Evolutionary conservation across 805 yeast genomes (phyloP), one percentile per base, ranked within the genome.

Genomic region (Barnettozyma populi): DNA sequence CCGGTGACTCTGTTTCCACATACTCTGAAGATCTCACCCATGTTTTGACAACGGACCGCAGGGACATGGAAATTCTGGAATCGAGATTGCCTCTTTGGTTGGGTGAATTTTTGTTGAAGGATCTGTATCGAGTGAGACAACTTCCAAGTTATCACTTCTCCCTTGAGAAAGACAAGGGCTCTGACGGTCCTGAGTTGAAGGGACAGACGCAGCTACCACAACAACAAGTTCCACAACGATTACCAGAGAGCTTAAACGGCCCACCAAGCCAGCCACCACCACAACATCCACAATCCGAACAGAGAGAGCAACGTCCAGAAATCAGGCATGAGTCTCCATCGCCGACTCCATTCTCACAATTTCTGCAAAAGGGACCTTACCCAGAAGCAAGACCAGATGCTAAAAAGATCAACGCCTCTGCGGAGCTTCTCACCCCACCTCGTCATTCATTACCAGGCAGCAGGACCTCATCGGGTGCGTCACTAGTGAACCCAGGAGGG

Each of bases 11-110:
- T 19, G 21, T 20, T 24, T 78, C 70, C 36, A 52, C 73, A 23
- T 74, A 66, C 56, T 65, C 71, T 27, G 76, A 74, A 53, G 44
- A 43, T 21, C 18, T 46, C 4, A 37, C 40, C 13, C 31, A 42
- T 19, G 19, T 46, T n/a, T 19, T 43, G 24, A 36, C 41, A 24
- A 18, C 14, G 5, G 19, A 31, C 11, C 18, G 31, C 14, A 18
- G 16, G 11, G 35, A 36, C 11, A 16, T 21, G 18, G 34, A 16
- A 13, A 31, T 23, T 10, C 60, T 84, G 16, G 82, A 78, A 49
- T 52, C 60, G 11, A 62, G 68, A 9, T 56, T 82, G 11, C 90
- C 94, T 1, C 72, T 69, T 19, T 85, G 92, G 92, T 69, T 79
- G 8, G 80, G 80, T 1, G 71, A 75, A 23, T 72, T 75, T 5